Evolutionary conservation across 2,329 filamentous ascomycete genomes (phyloP), one percentile per base, ranked within the genome.

Genomic region (Sclerotinia borealis): DNA sequence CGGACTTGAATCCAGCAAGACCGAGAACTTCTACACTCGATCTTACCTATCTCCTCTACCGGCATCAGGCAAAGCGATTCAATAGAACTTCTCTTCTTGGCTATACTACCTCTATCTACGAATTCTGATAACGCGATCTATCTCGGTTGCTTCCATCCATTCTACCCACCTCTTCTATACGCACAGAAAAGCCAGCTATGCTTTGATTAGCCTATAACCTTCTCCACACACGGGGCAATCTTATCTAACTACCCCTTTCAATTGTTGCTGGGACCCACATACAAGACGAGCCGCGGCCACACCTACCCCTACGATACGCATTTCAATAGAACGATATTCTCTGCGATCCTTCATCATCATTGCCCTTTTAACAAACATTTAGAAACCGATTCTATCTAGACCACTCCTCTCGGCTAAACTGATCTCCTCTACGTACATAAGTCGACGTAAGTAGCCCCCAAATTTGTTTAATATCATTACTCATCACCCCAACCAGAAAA

Each of bases 1-100:
- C 17, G 11, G 1, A 29, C 11, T 2, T 3, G 3, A 31, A 4
- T 31, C 3, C 2, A 10, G 1, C 19, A 5, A 17, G 25, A 1
- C 22, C 7, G 8, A 0, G 19, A 8, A 15, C 27, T 9, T 6
- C 19, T 31, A 17, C 25, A 31, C 7, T 5, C 10, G 27, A 31
- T 15, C 17, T n/a, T 41, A 55, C 10, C 25, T 4, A 9, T 29
- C 31, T 5, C 2, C 37, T 55, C 19, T 43, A 2, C 37, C 6
- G 15, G 7, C 22, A 5, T n/a, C 4, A 15, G 27, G 17, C 19
- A 22, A 52, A 43, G 37, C 19, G 6, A 43, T 43, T 17, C n/a
- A 37, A 10, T 2, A 11, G 4, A 19, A 25, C 13, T 52, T 36
- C n/a, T 37, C 7, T 25, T 52, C 31, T 52, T 52, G 31, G 13